Percentiles rank a stretch among this genome's conserved stretches.
phyloP scores from a whole-genome alignment of 2,329 filamentous ascomycete species.

The Ceratocystis colombiana region DNA sequence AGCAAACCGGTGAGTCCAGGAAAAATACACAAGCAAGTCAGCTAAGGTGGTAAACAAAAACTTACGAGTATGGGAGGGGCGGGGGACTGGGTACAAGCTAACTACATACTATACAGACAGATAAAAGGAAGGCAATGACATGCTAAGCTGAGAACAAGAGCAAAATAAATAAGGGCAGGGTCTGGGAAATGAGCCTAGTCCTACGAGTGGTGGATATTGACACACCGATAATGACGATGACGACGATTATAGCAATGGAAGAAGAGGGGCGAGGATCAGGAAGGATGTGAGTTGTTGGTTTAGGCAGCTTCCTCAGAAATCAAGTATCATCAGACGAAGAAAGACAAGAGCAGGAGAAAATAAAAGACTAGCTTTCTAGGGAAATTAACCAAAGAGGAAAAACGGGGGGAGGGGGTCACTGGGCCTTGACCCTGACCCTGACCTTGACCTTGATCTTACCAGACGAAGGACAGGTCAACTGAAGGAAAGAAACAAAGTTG shows the following conservation, averaged over 20 bases:
- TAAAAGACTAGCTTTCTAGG: background rate
- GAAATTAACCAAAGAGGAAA: no score
- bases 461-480: no score
- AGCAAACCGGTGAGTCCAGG: background rate
- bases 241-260: background rate
- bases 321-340: no score
- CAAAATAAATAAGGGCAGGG: background rate
- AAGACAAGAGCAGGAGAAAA: background rate
- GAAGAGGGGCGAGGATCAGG: background rate
- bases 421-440: no score
- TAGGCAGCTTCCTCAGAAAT: background rate
- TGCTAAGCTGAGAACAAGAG: background rate
- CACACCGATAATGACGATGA: no score
- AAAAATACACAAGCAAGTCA: background rate
- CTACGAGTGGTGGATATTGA: no score
- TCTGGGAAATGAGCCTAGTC: background rate
- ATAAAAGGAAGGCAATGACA: background rate
- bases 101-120: background rate
- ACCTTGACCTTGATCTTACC: no score
- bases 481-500: no score
- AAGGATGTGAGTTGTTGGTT: background rate
- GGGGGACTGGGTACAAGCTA: background rate
- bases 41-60: background rate
- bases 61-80: background rate
- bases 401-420: no score